phyloP scores from a whole-genome alignment of 495 filamentous ascomycete species.

The Bacidia gigantensis region DNA sequence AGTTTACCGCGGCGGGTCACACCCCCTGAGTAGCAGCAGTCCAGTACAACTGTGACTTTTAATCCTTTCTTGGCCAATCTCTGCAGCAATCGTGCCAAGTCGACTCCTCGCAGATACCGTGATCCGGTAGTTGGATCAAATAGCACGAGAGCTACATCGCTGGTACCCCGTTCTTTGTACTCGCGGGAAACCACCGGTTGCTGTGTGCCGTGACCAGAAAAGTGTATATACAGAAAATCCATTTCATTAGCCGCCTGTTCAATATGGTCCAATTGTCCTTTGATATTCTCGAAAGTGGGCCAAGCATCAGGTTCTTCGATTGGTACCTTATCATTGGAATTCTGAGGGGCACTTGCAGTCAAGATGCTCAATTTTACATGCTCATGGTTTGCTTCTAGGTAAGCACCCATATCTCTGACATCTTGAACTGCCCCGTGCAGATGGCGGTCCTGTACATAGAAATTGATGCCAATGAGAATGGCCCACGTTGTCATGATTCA shows the following conservation, averaged over 20 bases:
- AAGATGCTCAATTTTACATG: not conserved
- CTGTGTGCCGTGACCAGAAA: not conserved
- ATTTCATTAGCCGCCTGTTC: not conserved
- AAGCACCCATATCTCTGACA: not conserved
- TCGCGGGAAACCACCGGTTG: not conserved
- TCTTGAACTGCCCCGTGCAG: not conserved
- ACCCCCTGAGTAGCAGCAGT: not conserved
- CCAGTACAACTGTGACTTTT: not conserved
- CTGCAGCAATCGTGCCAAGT: not conserved
- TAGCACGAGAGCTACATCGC: not conserved
- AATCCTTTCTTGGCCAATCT: not conserved
- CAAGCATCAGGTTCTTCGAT: not conserved
- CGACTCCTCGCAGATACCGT: not conserved
- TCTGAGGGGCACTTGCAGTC: not conserved
- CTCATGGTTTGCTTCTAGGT: not conserved
- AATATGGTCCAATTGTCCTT: not conserved
- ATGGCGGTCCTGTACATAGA: not conserved
- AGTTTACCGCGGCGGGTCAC: not conserved
- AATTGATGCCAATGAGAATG: not conserved
- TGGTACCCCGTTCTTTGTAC: not conserved
- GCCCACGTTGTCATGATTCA: not conserved
- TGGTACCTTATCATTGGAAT: not conserved
- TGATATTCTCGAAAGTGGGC: not conserved
- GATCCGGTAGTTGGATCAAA: not conserved
- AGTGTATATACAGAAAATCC: not conserved